Base-by-base conservation (phyloP, 257 asterid genomes). In the Scutellaria baicalensis region DNA sequence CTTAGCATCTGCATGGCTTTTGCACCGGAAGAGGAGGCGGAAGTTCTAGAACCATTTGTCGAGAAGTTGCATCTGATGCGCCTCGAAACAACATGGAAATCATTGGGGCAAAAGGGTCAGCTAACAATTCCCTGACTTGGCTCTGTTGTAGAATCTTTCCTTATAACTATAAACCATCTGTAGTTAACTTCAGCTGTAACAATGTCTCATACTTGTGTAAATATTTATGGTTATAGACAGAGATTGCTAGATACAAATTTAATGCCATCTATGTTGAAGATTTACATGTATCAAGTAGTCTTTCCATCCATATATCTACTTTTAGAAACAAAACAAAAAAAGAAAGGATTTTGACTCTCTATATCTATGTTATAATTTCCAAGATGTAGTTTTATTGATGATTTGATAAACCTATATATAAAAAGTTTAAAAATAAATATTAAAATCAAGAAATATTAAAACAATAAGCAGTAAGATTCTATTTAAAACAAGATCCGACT, bases 1-100 rank as follows among this genome's bases (percentile, higher is more conserved):
- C 97, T 93, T 12, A 93, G 98, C 89, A 90, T 93, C 70, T 93
- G 96, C 79, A 86, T 93, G 98, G 97, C 91, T 21, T 90, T 92
- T 70, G 97, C 97, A 17, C 98, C 98, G 2, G 98, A 92, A 75
- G 97, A 90, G 74, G 95, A 92, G 71, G 87, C 88, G 0, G 77
- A 83, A 66, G 84, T 88, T 43, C 75, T 92, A 17, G 97, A 88
- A 66, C 87, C 91, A 18, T 92, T 92, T 55, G 89, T 90, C 39
- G 97, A 92, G 81, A 92, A 88, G 64, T 31, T 92, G 73, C 97
- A 92, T 60, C 77, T 92, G 55, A 68, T 92, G 83, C 82, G 83
- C 61, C 86, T 86, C 6, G 96, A 86, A 69, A 69, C 82, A 0
- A 86, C 96, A 0, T 91, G 95, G 96, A 82, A 83, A 71, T 79